Evolutionary conservation across 2,329 filamentous ascomycete genomes (phyloP), one percentile per base, ranked within the genome.

Genomic region (Hypoxylon sp.): DNA sequence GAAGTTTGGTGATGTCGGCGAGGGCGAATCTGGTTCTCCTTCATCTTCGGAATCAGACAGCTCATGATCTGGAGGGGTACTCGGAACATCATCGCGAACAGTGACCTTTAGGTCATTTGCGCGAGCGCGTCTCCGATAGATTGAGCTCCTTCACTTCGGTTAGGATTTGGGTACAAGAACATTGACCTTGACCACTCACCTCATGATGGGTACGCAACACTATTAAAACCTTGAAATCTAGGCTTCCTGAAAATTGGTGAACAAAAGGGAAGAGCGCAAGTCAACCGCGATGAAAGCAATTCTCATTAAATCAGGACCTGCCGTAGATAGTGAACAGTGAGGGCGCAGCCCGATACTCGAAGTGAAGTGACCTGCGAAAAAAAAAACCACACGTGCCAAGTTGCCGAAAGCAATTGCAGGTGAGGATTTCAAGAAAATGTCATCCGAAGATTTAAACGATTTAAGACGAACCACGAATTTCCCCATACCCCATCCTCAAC

Each of bases 321-420:
- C 65, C 62, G 65, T 66, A 58, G 58, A 71, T 47, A 50, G 44
- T 53, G 44, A 68, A 66, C 47, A 71, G 57, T 61, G 65, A 66
- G 68, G 68, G 68, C 65, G 14, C 68, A 63, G 68, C 68, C 68
- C 65, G 29, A 65, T 31, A 54, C 17, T 59, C 51, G 65, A 71
- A 68, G 59, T 44, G 65, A 70, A 70, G 33, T 59, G 67, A 59
- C 51, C 46, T 64, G 67, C n/a, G n/a, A n/a, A n/a, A 8, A 4
- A 11, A 44, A 31, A 60, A 66, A 64, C 13, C 52, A 64, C 60
- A 70, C 51, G 58, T 60, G 61, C 68, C 22, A 22, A 58, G 58
- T 63, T 70, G 57, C 53, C 50, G 1, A 61, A 52, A 48, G 19
- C 44, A 57, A 57, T 44, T 35, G 47, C 59, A 67, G 53, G 59